Evolutionary conservation across 2,329 filamentous ascomycete genomes (phyloP), one percentile per base, ranked within the genome.

Genomic region (Tetracladium maxilliforme): DNA sequence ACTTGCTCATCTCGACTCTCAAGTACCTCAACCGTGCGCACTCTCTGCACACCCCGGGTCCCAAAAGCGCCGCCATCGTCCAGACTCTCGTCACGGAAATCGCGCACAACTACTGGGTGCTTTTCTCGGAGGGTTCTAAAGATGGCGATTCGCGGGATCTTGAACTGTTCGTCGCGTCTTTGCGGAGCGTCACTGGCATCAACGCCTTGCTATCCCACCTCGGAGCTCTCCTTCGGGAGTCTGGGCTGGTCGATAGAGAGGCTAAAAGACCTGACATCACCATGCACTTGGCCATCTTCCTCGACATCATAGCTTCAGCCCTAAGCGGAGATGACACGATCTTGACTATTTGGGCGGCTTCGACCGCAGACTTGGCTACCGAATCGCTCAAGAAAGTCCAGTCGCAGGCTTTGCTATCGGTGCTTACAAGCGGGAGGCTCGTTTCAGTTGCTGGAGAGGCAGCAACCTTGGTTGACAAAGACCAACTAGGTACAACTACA

Each of bases 21-120:
- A 44, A 45, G 9, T 73, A 64, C 34, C 50, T 82, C 4, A 39
- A 46, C 14, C 38, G 47, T 22, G 39, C 43, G 22, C 26, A 29
- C 12, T 28, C 40, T 21, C 61, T 87, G 24, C 56, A 60, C 22
- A 47, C 56, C 4, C 74, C 82, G 4, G 65, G 65, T 16, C 73
- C 86, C 2, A 54, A 70, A 32, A 68, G 72, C 29, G 72, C 82
- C 12, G 79, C 84, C 38, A 68, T 94, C 16, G 58, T 87, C 26
- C 74, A 84, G 41, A 54, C 69, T 4, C 53, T 98, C 18, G 70
- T 92, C 30, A 73, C 66, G 10, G 68, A 73, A 16, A 84, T 79
- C 14, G 56, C 83, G 6, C 79, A 81, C 2, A 80, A 86, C 42
- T 92, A 87, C 49, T 95, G 90, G 87, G 44, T 58, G 4, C 40